A percentile compares a stretch with the other conserved stretches of the same genome.
Conservation (phyloP, 116 monocot species). For the Posidonia oceanica region DNA sequence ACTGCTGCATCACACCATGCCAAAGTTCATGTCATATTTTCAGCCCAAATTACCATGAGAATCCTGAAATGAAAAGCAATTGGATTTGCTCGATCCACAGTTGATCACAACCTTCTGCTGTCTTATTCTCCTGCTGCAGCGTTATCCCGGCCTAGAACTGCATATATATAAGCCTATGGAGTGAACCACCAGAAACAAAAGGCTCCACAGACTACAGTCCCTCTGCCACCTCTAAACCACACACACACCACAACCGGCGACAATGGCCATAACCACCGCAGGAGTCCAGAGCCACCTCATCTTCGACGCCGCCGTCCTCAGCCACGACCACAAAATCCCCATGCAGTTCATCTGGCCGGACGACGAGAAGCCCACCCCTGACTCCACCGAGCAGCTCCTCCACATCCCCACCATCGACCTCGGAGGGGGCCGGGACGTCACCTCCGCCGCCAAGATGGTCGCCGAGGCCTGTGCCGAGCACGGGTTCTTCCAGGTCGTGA, state of each 20-base stretch:
- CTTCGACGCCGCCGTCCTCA: conserved; percentile 37
- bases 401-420: conserved; percentile 50
- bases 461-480: conserved; percentile 34
- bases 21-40: too few relatives aligned
- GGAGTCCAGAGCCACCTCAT: background rate
- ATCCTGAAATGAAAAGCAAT: too few relatives aligned
- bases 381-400: conserved; percentile 34
- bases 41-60: too few relatives aligned
- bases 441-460: background rate
- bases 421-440: conserved; percentile 13
- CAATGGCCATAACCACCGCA: background rate
- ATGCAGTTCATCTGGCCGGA: conserved; percentile 69
- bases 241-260: background rate
- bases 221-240: too few relatives aligned
- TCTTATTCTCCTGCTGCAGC: too few relatives aligned
- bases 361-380: conserved; percentile 45
- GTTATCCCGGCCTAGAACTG: too few relatives aligned
- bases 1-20: too few relatives aligned
- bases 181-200: too few relatives aligned
- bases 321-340: conserved; percentile 28
- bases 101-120: too few relatives aligned
- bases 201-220: too few relatives aligned
- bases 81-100: too few relatives aligned
- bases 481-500: conserved; percentile 67
- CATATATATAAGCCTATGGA: too few relatives aligned